Base-by-base conservation (phyloP, 495 filamentous ascomycete species). In the Pyrenula massariospora region DNA sequence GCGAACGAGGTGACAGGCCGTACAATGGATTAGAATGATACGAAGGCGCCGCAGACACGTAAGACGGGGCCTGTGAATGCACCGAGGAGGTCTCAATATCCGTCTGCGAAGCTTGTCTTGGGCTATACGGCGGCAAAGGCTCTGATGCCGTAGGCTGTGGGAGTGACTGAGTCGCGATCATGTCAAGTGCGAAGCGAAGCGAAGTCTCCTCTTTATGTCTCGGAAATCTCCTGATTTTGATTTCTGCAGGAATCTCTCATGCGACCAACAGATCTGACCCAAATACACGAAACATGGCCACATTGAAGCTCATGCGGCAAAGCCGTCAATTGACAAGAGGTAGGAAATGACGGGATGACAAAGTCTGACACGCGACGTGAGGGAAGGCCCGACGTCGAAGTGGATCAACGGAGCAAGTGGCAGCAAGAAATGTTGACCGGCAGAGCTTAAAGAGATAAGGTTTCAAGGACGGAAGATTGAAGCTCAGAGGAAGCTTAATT, bases 41-140 rank as follows among this genome's bases (percentile, higher is more conserved):
- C 15, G 52, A 54, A n/a, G 52, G 52, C 15, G 22, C 52, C 2
- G 52, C 52, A n/a, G 52, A 54, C 15, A 54, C 52, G 22, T 54
- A 54, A 22, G 52, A 54, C 52, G 52, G 52, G 8, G 52, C 52
- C 10, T n/a, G 12, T 8, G 52, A 54, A 54, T 25, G 52, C 2
- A 54, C 52, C 8, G 52, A 54, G 24, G 52, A 54, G 15, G 52
- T 54, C 22, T 54, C 52, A 23, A 23, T 24, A 54, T 54, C 52
- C 15, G 52, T n/a, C 5, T 42, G 31, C 8, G 31, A 42, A 5
- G 15, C 15, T 15, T 42, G 31, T 42, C 31, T 5, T 15, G 31
- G 31, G 15, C 31, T 42, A 15, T 42, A 42, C 15, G 31, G 31
- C 15, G 31, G 31, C 31, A 42, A 15, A 42, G 31, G 31, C 31